Evolutionary conservation across 768 basidiomycete species (phyloP).

Genomic region (Krasilnikovozyma curviuscula): DNA sequence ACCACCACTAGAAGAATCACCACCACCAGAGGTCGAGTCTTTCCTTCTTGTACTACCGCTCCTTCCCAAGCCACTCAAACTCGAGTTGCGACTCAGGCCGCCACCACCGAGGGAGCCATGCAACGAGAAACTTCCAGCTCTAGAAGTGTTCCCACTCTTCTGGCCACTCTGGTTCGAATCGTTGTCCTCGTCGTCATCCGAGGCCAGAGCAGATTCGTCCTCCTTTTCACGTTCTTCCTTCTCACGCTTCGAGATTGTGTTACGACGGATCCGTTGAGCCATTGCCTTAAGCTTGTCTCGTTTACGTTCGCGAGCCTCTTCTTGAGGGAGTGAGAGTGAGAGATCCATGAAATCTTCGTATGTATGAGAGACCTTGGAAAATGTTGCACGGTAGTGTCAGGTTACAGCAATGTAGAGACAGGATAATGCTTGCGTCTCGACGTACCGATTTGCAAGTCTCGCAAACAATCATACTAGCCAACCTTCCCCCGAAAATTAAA

Average conservation of each 20-base stretch:
- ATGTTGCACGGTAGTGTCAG: too few relatives aligned
- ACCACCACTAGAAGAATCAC: too few relatives aligned
- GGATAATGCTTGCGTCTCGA: too few relatives aligned
- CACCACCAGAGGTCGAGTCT: too few relatives aligned
- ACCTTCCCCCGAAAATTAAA: conserved; percentile 71
- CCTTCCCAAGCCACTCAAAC: too few relatives aligned
- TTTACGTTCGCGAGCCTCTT: conserved; percentile 51
- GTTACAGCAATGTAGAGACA: neutral
- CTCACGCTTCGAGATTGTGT: conserved; percentile 9
- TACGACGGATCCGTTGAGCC: conserved; percentile 42
- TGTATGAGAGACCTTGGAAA: conserved; percentile 43
- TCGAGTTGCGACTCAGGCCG: too few relatives aligned
- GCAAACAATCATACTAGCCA: conserved; percentile 82
- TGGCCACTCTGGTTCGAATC: too few relatives aligned
- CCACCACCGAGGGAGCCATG: too few relatives aligned
- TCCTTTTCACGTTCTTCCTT: conserved; percentile 2
- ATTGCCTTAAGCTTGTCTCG: conserved; percentile 57
- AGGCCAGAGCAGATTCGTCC: conserved; percentile 6
- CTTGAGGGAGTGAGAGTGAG: conserved; percentile 55
- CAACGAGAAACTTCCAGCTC: too few relatives aligned
- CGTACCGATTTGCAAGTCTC: conserved; percentile 74
- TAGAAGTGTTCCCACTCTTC: too few relatives aligned
- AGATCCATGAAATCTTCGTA: conserved; percentile 91
- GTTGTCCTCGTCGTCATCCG: conserved; percentile 11
- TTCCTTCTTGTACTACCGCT: too few relatives aligned